phyloP scores from a whole-genome alignment of 495 filamentous ascomycete species.

The Podospora anserina region DNA sequence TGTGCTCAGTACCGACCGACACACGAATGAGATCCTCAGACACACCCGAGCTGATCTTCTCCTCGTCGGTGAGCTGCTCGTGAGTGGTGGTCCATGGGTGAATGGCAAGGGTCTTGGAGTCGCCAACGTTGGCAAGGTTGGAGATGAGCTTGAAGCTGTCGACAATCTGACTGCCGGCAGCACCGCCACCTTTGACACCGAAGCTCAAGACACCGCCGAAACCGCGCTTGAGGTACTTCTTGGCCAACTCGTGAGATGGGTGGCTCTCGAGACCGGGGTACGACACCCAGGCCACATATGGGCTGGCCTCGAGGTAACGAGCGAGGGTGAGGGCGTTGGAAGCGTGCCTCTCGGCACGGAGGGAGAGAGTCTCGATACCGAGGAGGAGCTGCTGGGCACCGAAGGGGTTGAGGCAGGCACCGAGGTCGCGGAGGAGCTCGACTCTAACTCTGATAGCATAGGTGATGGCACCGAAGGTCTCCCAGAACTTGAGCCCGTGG shows the following conservation, averaged over 20 bases:
- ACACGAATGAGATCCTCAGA: constrained; percentile 94
- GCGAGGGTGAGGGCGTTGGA: constrained; percentile 80
- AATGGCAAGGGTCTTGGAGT: constrained; percentile 90
- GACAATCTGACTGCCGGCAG: constrained; percentile 79
- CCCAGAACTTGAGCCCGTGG: constrained; percentile 96
- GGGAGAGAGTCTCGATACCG: constrained; percentile 84
- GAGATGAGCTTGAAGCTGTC: constrained; percentile 94
- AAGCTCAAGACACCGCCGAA: constrained; percentile 92
- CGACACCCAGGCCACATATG: constrained; percentile 87
- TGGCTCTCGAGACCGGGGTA: constrained; percentile 89
- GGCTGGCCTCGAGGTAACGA: constrained; percentile 77
- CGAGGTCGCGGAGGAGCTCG: constrained; percentile 85
- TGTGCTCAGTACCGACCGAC: constrained; percentile 95
- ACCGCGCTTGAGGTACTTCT: constrained; percentile 84
- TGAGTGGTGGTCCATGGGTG: constrained; percentile 97
- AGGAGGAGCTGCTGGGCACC: constrained; percentile 91
- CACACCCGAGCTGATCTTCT: constrained; percentile 76
- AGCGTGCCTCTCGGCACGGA: constrained; percentile 85
- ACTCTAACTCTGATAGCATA: constrained; percentile 76
- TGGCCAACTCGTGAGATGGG: constrained; percentile 72
- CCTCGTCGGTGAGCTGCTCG: constrained; percentile 84
- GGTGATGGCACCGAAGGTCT: constrained; percentile 83
- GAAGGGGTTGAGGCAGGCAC: constrained; percentile 83
- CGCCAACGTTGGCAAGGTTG: constrained; percentile 77
- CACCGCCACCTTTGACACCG: constrained; percentile 84